Evolutionary conservation across 345 rosid species (phyloP), one percentile per base, ranked within the genome.

Genomic region (Euphorbia lathyris): DNA sequence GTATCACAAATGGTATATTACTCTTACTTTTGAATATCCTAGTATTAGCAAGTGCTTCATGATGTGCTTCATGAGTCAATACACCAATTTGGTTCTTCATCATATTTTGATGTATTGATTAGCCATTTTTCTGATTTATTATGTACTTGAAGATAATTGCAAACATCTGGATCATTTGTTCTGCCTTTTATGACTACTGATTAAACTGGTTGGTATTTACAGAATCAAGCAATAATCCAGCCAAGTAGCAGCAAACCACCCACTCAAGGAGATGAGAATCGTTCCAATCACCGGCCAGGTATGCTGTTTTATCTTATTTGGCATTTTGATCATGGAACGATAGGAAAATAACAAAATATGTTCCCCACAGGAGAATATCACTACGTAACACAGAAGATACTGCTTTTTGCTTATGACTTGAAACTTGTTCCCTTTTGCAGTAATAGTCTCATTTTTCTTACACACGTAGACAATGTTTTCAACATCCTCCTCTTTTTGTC

Each of bases 191-290:
- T 55, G 14, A 48, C 11, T 19, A 3, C 47, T 70, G 14, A 16
- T 69, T 51, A 47, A 47, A 48, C 29, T 16, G 32, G 16, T 34
- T 32, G 23, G 23, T 42, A 27, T 50, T 66, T 73, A 22, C 84
- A 86, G 92, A 88, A 78, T 70, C 90, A 82, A 79, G 74, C 76
- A 73, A 78, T 77, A 67, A 68, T 74, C 59, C 87, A 75, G 70
- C 81, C 97, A 56, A 79, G 83, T 80, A 70, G 79, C 50, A 82
- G 83, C 82, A 88, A 85, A 81, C 90, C 83, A 58, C 74, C 80
- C 70, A 77, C 82, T 75, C 81, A 73, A 67, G 93, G 75, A 73
- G 64, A 81, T 25, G 87, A 80, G 64, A 77, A 81, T 75, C 79
- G 58, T 25, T 85, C 79, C 69, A 87, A 79, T 74, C 85, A 55